Base-by-base conservation (phyloP, 2,329 filamentous ascomycete species). In the Pseudogymnoascus verrucosus region DNA sequence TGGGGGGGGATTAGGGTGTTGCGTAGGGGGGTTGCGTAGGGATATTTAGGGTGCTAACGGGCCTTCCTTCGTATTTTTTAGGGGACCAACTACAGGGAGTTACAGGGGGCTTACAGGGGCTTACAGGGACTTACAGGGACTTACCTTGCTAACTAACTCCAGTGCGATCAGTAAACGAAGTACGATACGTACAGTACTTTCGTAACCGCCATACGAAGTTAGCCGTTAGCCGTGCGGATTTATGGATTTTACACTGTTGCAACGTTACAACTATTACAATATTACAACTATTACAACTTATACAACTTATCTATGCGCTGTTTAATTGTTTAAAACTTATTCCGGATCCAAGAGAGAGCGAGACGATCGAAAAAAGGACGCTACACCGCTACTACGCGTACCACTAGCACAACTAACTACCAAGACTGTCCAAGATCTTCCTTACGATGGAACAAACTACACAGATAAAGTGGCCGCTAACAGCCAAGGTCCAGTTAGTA, bases 381-480 rank as follows among this genome's bases (percentile, higher is more conserved):
- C 51, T 57, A 57, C 51, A 57, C 51, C 51, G 51, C 51, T 57
- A 34, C 28, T 34, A 57, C 47, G 31, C 12, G 26, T 54, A 4
- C 47, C 11, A 54, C 47, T 51, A 16, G 11, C 11, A 57, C 51
- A 19, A 12, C n/a, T 7, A 16, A 31, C 51, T 34, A 34, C 28
- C 51, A 34, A 57, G 28, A 12, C 10, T 36, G 51, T 19, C 28
- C 51, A 36, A 57, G 51, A 57, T 57, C 51, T 34, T 44, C 28
- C 28, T 16, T 36, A 11, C 2, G 28, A 57, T 57, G 51, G 51
- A 57, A 57, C 51, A 36, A 57, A 34, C 51, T 57, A 57, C 28
- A 34, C 28, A 34, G 28, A 57, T 57, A 57, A 57, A 57, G 51
- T 57, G 51, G 28, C 28, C 51, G 51, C 51, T 57, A 57, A 34